Percentiles rank a stretch among this genome's conserved stretches.
phyloP scores from a whole-genome alignment of 1,139 yeast genomes.

The Candida anutae region DNA sequence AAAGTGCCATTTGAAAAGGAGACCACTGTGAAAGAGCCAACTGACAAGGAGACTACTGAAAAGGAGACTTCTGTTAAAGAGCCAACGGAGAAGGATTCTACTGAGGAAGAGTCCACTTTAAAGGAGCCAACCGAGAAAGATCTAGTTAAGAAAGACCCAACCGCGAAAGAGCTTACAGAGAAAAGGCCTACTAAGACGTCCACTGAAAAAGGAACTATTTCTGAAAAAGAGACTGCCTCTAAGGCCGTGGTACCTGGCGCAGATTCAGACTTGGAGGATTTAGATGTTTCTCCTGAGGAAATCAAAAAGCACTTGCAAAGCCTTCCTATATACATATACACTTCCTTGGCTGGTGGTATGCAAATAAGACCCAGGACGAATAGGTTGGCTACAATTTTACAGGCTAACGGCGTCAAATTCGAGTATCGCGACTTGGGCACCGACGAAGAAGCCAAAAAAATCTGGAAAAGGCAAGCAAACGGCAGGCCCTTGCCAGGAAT shows the following conservation, averaged over 20 bases:
- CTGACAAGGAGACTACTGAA: slow-evolving; percentile 2
- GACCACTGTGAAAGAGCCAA: slow-evolving; percentile 1
- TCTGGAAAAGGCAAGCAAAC: slow-evolving; percentile 73
- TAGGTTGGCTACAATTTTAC: slow-evolving; percentile 64
- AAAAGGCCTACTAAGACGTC: too few species aligned
- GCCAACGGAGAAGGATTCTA: slow-evolving; percentile 3
- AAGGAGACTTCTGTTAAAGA: slow-evolving; percentile 4
- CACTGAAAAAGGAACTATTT: slow-evolving; percentile 3
- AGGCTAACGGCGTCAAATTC: slow-evolving; percentile 66
- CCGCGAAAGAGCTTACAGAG: too few species aligned
- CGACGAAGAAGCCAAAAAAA: slow-evolving; percentile 74
- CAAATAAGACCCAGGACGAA: slow-evolving; percentile 79
- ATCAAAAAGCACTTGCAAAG: slow-evolving; percentile 37
- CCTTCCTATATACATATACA: slow-evolving; percentile 66
- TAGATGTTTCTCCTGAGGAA: slow-evolving; percentile 39
- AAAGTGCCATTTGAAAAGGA: too few species aligned
- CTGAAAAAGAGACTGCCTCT: slow-evolving; percentile 1
- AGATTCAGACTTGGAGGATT: slow-evolving; percentile 23
- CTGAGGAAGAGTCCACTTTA: slow-evolving; percentile 1
- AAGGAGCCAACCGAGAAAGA: too few species aligned
- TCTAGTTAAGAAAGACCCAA: too few species aligned
- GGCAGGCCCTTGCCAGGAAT: slow-evolving; percentile 86
- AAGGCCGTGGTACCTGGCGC: slow-evolving; percentile 3
- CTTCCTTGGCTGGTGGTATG: slow-evolving; percentile 88
- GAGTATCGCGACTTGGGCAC: slow-evolving; percentile 78